Evolutionary conservation across 2,329 filamentous ascomycete genomes (phyloP).

Genomic region (Exophiala dermatitidis): DNA sequence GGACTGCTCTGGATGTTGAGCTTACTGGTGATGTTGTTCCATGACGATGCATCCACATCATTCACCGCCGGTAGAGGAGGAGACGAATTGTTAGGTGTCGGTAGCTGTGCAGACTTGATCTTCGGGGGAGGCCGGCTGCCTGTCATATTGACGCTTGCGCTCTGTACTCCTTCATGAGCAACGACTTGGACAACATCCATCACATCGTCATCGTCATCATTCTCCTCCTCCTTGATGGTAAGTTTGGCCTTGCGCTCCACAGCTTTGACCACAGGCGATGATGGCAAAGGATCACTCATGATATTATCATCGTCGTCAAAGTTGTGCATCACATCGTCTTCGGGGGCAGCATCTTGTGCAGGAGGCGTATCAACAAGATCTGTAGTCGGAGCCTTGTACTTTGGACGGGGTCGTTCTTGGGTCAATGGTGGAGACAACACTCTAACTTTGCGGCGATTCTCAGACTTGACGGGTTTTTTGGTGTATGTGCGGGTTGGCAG

Average conservation of each 20-base stretch:
- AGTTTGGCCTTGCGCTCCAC: conserved; percentile 60
- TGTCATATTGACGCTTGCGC: conserved; percentile 66
- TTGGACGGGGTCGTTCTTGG: conserved; percentile 40
- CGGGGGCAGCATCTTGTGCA: conserved; percentile 38
- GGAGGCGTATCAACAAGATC: conserved; percentile 43
- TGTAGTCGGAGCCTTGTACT: conserved; percentile 27
- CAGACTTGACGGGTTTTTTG: conserved; percentile 62
- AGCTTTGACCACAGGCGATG: conserved; percentile 76
- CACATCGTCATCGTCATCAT: conserved; percentile 52
- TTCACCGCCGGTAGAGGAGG: conserved; percentile 52
- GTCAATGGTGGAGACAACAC: conserved; percentile 66
- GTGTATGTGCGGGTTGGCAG: conserved; percentile 49
- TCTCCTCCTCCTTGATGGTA: conserved; percentile 60
- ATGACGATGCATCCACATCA: conserved; percentile 70
- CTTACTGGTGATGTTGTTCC: conserved; percentile 79
- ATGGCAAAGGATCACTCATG: conserved; percentile 82
- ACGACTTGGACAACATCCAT: conserved; percentile 79
- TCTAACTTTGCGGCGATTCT: conserved; percentile 69
- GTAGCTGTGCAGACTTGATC: conserved; percentile 59
- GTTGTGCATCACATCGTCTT: conserved; percentile 49
- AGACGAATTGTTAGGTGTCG: conserved; percentile 69
- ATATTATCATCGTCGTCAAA: conserved; percentile 68
- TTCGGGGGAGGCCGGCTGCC: conserved; percentile 73
- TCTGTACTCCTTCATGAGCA: conserved; percentile 56
- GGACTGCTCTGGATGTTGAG: conserved; percentile 73